Percentiles rank a stretch among this genome's conserved stretches.
Evolutionary conservation across 75 land plant genomes (phyloP).

Genomic region (Ceratopteris richardii): DNA sequence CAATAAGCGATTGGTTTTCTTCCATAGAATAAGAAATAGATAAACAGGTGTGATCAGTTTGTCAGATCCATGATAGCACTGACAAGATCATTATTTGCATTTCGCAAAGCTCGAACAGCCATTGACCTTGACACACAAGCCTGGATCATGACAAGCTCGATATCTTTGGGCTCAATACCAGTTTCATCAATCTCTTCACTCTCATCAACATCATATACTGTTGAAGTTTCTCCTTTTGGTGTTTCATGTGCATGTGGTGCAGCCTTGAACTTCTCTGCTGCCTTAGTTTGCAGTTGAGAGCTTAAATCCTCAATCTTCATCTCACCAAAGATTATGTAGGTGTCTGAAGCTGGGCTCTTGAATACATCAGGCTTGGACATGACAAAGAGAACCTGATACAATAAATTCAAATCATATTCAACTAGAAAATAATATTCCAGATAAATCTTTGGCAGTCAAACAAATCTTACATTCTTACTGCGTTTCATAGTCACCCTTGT

Average conservation of each 20-base stretch:
- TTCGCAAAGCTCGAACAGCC: slow-evolving; percentile 57
- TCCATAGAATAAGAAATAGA: too few relatives aligned
- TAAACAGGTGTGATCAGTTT: slow-evolving; percentile 24
- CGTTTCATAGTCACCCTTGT: slow-evolving; percentile 83
- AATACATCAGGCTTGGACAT: slow-evolving; percentile 80
- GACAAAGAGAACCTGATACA: slow-evolving; percentile 57
- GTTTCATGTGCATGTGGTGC: slow-evolving; percentile 40
- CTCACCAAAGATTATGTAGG: slow-evolving; percentile 64
- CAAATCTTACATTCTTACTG: slow-evolving; percentile 64
- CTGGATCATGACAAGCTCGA: slow-evolving; percentile 67
- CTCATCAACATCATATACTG: slow-evolving; percentile 45
- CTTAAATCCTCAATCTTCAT: slow-evolving; percentile 74
- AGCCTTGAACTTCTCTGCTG: slow-evolving; percentile 75
- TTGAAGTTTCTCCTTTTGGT: slow-evolving; percentile 16
- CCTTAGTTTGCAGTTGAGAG: slow-evolving; percentile 68
- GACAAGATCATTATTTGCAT: slow-evolving; percentile 59
- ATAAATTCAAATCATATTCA: neutral
- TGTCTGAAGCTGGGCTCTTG: slow-evolving; percentile 70
- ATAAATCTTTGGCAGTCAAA: neutral
- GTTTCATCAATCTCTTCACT: slow-evolving; percentile 66
- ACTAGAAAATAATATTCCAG: neutral
- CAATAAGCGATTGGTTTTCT: too few relatives aligned
- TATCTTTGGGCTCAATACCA: slow-evolving; percentile 65
- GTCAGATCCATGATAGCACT: slow-evolving; percentile 75
- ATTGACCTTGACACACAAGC: slow-evolving; percentile 54